Conservation (phyloP, 345 rosid species). For the Eucalyptus pauciflora region DNA sequence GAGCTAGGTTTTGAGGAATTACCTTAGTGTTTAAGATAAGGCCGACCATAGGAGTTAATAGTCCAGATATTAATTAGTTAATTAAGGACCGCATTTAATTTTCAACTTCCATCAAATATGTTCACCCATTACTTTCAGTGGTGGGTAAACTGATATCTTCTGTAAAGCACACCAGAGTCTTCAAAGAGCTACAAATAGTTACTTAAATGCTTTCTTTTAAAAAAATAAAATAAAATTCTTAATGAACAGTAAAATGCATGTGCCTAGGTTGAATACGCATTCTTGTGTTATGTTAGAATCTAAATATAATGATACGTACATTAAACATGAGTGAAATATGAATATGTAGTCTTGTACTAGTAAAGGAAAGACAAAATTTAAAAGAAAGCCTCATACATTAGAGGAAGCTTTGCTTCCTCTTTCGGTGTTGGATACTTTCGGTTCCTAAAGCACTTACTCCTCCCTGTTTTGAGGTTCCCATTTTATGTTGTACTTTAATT, state of each 20-base stretch:
- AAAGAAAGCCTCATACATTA: neutral
- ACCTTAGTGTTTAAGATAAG: too few relatives aligned
- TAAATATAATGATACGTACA: neutral
- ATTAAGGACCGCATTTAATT: too few relatives aligned
- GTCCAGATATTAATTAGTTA: neutral
- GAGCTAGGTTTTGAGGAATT: neutral
- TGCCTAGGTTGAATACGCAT: neutral
- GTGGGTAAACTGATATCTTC: accelerated
- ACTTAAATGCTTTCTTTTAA: too few relatives aligned
- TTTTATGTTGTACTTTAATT: neutral
- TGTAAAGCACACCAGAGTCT: neutral
- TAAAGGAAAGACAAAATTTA: neutral
- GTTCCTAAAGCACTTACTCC: neutral
- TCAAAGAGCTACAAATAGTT: neutral
- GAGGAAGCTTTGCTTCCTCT: neutral
- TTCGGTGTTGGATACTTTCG: neutral
- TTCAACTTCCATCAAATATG: neutral
- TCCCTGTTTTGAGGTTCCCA: neutral
- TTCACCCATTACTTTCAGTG: neutral
- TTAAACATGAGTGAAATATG: neutral
- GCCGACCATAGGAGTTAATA: too few relatives aligned
- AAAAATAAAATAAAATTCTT: too few relatives aligned
- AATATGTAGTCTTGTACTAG: neutral
- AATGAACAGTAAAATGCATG: neutral
- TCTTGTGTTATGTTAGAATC: neutral